phyloP scores from a whole-genome alignment of 495 filamentous ascomycete genomes.

The Tetracladium setigerum region DNA sequence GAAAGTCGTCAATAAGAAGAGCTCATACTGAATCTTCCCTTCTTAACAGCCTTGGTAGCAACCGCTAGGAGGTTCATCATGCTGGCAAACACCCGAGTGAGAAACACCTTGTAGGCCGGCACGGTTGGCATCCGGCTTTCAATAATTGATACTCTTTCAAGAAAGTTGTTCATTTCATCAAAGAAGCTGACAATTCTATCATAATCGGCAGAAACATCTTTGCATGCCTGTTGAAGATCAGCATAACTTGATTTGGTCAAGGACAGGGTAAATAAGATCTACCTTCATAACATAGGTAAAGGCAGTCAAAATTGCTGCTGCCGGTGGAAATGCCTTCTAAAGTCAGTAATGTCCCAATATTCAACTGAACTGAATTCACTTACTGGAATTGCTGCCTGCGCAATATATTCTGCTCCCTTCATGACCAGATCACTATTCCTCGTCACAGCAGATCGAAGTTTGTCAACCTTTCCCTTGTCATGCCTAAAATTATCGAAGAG shows the following conservation, averaged over 20 bases:
- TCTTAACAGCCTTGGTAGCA: slow-evolving; percentile 21
- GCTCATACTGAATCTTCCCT: slow-evolving; percentile 15
- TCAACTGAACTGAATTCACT: no score
- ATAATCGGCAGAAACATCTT: slow-evolving; percentile 23
- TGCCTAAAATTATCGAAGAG: slow-evolving; percentile 20
- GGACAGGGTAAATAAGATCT: not conserved
- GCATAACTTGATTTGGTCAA: not conserved
- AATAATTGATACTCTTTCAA: slow-evolving; percentile 22
- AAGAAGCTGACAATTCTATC: slow-evolving; percentile 23
- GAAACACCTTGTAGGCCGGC: slow-evolving; percentile 16
- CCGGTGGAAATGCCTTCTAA: slow-evolving; percentile 12
- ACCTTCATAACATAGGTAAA: slow-evolving; percentile 19
- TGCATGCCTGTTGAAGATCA: slow-evolving; percentile 15
- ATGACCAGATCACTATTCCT: slow-evolving; percentile 15
- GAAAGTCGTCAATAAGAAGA: no score
- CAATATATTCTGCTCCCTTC: slow-evolving; percentile 15
- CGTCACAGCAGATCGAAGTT: slow-evolving; percentile 13
- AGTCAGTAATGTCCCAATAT: no score
- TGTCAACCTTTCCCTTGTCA: slow-evolving; percentile 17
- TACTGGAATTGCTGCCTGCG: slow-evolving; percentile 11
- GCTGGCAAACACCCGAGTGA: slow-evolving; percentile 21
- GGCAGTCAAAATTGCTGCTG: slow-evolving; percentile 18
- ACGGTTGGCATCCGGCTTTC: slow-evolving; percentile 16
- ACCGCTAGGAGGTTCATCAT: slow-evolving; percentile 17
- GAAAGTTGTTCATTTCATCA: slow-evolving; percentile 18